These are phyloP conservation scores for Ilex aquifolium DNA, from an alignment of 257 asterid species.

Conservation along the genomic window DNA sequence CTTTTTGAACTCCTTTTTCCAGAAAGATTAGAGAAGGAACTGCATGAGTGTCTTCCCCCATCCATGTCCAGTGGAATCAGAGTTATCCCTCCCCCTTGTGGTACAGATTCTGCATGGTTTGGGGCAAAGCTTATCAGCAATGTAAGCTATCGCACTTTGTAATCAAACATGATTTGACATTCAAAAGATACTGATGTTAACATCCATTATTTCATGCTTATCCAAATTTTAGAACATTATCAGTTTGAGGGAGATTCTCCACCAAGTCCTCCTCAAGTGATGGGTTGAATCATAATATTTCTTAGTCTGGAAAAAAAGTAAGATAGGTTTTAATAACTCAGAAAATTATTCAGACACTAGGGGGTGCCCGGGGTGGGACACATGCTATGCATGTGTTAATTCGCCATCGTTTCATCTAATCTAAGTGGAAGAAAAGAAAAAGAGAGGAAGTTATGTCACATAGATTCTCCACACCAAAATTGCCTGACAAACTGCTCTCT, in stretches of 20 bases:
- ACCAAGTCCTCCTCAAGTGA: not conserved
- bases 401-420: too few species aligned
- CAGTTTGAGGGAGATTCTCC: slow-evolving; percentile 1
- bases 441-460: too few species aligned
- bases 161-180: not conserved
- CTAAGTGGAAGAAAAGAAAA: too few species aligned
- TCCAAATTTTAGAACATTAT: not conserved
- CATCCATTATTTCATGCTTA: slow-evolving; percentile 1
- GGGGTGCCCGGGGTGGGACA: not conserved
- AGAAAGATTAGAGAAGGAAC: slow-evolving; percentile 88
- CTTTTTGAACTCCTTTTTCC: slow-evolving; percentile 20
- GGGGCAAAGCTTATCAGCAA: slow-evolving; percentile 93
- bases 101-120: slow-evolving; percentile 85
- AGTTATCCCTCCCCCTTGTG: slow-evolving; percentile 82
- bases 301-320: too few species aligned
- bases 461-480: too few species aligned
- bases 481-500: too few species aligned
- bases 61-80: slow-evolving; percentile 52
- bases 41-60: slow-evolving; percentile 40
- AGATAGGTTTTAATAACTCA: not conserved
- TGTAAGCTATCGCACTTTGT: slow-evolving; percentile 38
- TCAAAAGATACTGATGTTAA: not conserved
- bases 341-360: too few species aligned
- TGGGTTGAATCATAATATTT: too few species aligned
- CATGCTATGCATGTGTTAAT: not conserved